Conservation (phyloP, 2,329 filamentous ascomycete species). For the Aspergillus aculeatinus region DNA sequence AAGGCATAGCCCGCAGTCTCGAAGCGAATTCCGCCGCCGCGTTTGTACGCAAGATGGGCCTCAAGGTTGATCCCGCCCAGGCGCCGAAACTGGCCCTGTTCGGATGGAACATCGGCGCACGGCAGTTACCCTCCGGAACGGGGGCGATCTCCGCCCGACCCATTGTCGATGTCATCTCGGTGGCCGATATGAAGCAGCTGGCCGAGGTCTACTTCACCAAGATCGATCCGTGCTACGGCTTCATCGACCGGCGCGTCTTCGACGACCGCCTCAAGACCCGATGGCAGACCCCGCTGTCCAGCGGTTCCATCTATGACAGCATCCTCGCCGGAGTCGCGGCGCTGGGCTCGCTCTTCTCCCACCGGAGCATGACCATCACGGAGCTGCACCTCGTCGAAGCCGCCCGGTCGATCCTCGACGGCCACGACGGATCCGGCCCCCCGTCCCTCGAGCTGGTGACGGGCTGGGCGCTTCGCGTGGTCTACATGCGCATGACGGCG, state of each 20-base stretch:
- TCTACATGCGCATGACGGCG: constrained; percentile 54
- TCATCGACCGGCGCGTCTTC: constrained; percentile 36
- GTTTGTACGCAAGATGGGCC: constrained; percentile 53
- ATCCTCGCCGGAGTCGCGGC: constrained; percentile 55
- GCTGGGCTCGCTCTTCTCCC: constrained; percentile 53
- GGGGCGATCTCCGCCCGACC: constrained; percentile 17
- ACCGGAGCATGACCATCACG: constrained; percentile 38
- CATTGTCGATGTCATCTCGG: constrained; percentile 48
- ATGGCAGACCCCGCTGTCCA: constrained; percentile 20
- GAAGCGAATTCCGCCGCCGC: constrained; percentile 58
- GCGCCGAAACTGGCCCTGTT: constrained; percentile 55
- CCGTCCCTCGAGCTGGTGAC: constrained; percentile 31
- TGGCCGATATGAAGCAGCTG: constrained; percentile 47
- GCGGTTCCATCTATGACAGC: constrained; percentile 42
- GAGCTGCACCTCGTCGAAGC: constrained; percentile 51
- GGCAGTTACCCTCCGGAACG: constrained; percentile 21
- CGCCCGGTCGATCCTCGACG: constrained; percentile 47
- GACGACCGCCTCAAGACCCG: constrained; percentile 23
- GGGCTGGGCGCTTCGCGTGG: constrained; percentile 51
- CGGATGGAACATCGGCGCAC: constrained; percentile 52
- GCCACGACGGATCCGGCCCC: constrained; percentile 11
- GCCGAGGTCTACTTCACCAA: constrained; percentile 52
- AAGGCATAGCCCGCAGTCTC: constrained; percentile 24
- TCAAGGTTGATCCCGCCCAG: constrained; percentile 53
- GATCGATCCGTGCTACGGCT: constrained; percentile 54